phyloP scores from a whole-genome alignment of 495 filamentous ascomycete species.

The Hypomontagnella submonticulosa region DNA sequence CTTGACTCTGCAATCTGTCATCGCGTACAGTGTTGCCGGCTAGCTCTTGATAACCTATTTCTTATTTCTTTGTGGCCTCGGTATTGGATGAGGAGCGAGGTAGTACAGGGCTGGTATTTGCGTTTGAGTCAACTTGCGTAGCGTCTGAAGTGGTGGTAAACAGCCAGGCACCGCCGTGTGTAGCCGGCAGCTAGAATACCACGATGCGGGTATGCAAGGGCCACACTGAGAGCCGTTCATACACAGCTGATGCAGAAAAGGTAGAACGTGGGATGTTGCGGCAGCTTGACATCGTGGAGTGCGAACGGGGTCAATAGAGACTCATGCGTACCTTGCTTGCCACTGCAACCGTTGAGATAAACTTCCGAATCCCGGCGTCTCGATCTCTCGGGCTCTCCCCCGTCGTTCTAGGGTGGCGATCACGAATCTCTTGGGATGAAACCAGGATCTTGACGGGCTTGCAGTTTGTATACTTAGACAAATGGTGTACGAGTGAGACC shows the following conservation, averaged over 20 bases:
- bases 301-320: constrained; percentile 28
- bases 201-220: constrained; percentile 41
- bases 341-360: constrained; percentile 40
- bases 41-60: not conserved
- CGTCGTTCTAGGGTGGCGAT: constrained; percentile 33
- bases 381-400: constrained; percentile 15
- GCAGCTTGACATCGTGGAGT: constrained; percentile 18
- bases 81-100: not conserved
- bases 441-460: constrained; percentile 18
- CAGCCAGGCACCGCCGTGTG: constrained; percentile 7
- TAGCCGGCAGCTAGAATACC: constrained; percentile 29
- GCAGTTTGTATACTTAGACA: constrained; percentile 6
- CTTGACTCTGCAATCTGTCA: not conserved
- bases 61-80: not conserved
- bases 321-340: constrained; percentile 34
- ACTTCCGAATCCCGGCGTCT: constrained; percentile 37
- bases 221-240: constrained; percentile 27
- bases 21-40: not conserved
- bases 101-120: no score
- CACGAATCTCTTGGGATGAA: constrained; percentile 23
- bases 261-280: constrained; percentile 27
- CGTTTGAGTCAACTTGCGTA: not conserved
- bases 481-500: constrained; percentile 26
- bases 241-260: constrained; percentile 32
- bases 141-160: not conserved